Percentiles rank a stretch among this genome's conserved stretches.
Evolutionary conservation across 768 basidiomycete genomes (phyloP).

Genomic region (Kwoniella mangroviensis): DNA sequence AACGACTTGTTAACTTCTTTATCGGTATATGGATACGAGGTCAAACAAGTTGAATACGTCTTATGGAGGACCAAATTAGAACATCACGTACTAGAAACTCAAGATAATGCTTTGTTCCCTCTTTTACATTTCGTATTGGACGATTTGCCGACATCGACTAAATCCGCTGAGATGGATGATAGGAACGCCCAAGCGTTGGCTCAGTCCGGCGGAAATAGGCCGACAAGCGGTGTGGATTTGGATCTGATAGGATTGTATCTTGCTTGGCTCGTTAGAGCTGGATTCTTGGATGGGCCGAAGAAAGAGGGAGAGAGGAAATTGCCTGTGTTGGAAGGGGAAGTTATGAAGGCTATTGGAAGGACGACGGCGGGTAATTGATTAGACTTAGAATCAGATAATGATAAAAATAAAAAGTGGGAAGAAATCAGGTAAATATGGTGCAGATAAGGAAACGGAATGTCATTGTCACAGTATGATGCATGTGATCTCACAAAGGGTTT

Average conservation of each 20-base stretch:
- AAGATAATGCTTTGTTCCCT: constrained; percentile 97
- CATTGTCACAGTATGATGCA: too few species aligned
- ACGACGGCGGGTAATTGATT: constrained; percentile 42
- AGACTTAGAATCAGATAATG: neutral
- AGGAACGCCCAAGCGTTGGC: constrained; percentile 75
- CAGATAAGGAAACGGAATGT: neutral
- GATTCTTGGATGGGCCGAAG: constrained; percentile 71
- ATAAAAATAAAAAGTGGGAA: neutral
- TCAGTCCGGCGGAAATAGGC: constrained; percentile 58
- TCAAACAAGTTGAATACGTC: constrained; percentile 81
- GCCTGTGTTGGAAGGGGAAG: constrained; percentile 52
- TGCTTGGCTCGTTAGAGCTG: constrained; percentile 86
- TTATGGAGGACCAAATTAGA: constrained; percentile 90
- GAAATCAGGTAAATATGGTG: neutral
- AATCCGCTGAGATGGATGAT: constrained; percentile 88
- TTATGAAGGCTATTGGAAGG: constrained; percentile 55
- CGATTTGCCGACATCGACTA: constrained; percentile 94
- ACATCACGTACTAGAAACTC: constrained; percentile 88
- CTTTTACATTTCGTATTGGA: constrained; percentile 95
- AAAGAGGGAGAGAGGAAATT: constrained; percentile 45
- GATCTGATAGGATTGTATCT: constrained; percentile 82
- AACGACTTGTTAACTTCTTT: constrained; percentile 80
- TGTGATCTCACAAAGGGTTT: too few species aligned
- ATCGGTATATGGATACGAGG: constrained; percentile 76
- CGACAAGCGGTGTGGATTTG: constrained; percentile 70